Percentiles rank a stretch among this genome's conserved stretches.
phyloP scores from a whole-genome alignment of 139 green algal genomes.

The Deuterostichococcus epilithicus region DNA sequence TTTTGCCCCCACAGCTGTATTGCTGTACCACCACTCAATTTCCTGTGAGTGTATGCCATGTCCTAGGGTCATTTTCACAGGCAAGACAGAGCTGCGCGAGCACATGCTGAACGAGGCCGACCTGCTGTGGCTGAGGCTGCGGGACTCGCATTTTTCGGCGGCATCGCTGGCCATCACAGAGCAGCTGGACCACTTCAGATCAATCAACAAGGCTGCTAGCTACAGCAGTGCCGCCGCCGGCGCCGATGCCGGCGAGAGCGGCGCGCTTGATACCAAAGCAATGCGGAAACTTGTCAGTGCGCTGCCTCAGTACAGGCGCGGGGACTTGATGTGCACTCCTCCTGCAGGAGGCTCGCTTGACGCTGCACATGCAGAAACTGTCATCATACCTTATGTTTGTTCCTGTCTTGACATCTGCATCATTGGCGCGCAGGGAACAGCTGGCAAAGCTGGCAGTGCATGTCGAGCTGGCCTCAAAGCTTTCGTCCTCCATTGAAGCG shows the following conservation, averaged over 20 bases:
- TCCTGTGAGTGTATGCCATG: too few relatives aligned
- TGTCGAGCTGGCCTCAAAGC: slow-evolving; percentile 72
- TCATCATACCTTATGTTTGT: too few relatives aligned
- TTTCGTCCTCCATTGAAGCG: slow-evolving; percentile 63
- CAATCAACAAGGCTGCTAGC: slow-evolving; percentile 62
- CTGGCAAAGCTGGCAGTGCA: slow-evolving; percentile 78
- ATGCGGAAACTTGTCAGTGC: slow-evolving; percentile 69
- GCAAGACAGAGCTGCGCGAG: slow-evolving; percentile 67
- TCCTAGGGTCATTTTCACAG: slow-evolving; percentile 3
- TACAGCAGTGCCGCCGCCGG: slow-evolving; percentile 5
- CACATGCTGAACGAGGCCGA: slow-evolving; percentile 77
- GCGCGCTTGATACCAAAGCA: slow-evolving; percentile 34
- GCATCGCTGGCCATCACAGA: slow-evolving; percentile 36
- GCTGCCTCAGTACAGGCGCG: slow-evolving; percentile 81
- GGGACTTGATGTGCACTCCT: too few relatives aligned
- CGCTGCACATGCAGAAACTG: too few relatives aligned
- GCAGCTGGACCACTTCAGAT: slow-evolving; percentile 63
- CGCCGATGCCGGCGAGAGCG: not conserved
- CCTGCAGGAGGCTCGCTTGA: too few relatives aligned
- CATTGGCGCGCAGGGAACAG: slow-evolving; percentile 53
- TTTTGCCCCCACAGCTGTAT: too few relatives aligned
- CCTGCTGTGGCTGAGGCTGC: slow-evolving; percentile 71
- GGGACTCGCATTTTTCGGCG: slow-evolving; percentile 89
- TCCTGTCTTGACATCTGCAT: too few relatives aligned
- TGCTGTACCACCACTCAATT: too few relatives aligned